Evolutionary conservation across 345 rosid species (phyloP), one percentile per base, ranked within the genome.

Genomic region (Salix suchowensis): DNA sequence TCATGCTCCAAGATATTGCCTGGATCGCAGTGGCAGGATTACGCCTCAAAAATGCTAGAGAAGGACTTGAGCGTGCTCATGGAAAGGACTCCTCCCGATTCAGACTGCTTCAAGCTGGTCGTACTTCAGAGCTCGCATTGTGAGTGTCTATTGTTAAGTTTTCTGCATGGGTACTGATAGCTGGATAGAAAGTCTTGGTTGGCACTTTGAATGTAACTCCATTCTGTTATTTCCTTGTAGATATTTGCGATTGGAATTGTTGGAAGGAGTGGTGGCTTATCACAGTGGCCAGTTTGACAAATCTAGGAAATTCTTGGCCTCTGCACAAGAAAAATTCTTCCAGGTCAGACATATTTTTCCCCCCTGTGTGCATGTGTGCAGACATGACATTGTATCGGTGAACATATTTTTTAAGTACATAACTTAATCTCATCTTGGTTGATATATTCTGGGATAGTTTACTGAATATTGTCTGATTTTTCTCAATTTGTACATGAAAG

Each of bases 231-330:
- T 61, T 32, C 66, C 73, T 78, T 65, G n/a, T 79, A 95, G 98
- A 77, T 90, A 90, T 84, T 76, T 93, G 85, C 88, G 97, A 79
- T 80, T 95, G 76, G 98, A 95, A 88, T 85, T 95, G 82, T 85
- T 95, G 82, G 98, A 95, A 88, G 98, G 92, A 65, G 96, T 95
- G 52, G 94, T 93, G 74, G 97, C 98, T 74, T 95, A 88, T 88
- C 97, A 95, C 83, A 89, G 78, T 76, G 94, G 96, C 74, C 92
- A 89, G 79, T 23, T 86, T 64, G 94, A 88, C 68, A 85, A 88
- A 79, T 88, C 91, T 70, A 79, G 83, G 81, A 87, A 77, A 74
- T 81, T 88, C 55, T 82, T 95, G 81, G 84, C 81, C 75, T 90
- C 98, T 48, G 98, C 98, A 36, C 92, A 89, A 67, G 89, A 82